A percentile compares a stretch with the other conserved stretches of the same genome.
Conservation (phyloP, 306 rosid species). For the Abrus pulchellus region DNA sequence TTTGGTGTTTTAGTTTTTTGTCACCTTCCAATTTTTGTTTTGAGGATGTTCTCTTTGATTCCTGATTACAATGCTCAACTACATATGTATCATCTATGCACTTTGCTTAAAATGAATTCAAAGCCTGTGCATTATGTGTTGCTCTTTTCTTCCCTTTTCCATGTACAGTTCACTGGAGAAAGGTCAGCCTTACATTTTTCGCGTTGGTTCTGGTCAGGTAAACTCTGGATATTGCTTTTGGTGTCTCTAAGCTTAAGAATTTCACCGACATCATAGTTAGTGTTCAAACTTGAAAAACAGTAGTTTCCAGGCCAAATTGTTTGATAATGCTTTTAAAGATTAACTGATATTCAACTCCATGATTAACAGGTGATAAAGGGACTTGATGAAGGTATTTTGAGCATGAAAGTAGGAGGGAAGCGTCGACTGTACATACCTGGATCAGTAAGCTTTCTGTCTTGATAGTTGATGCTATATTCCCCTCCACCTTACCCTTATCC, state of each 20-base stretch:
- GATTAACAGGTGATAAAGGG: conserved; percentile 92
- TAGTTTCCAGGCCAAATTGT: conserved; percentile 6
- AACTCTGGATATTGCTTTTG: conserved; percentile 28
- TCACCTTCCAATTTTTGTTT: conserved; percentile 37
- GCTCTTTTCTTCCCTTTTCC: conserved; percentile 4
- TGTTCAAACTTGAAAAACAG: conserved; percentile 32
- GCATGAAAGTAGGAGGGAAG: conserved; percentile 92
- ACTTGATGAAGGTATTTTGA: conserved; percentile 93
- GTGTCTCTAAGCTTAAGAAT: conserved; percentile 21
- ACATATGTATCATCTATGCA: background rate
- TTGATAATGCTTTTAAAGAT: background rate
- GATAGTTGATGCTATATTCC: conserved; percentile 30
- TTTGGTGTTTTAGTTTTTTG: conserved; percentile 10
- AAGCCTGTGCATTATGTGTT: conserved; percentile 36
- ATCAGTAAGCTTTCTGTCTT: conserved; percentile 68
- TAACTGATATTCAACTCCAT: conserved; percentile 44
- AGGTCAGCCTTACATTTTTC: conserved; percentile 80
- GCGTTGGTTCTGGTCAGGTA: conserved; percentile 96
- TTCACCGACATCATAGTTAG: background rate
- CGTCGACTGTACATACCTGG: conserved; percentile 95
- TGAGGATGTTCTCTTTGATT: conserved; percentile 26
- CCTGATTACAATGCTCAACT: conserved; percentile 28
- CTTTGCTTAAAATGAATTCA: conserved; percentile 25
- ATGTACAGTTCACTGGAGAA: conserved; percentile 90
- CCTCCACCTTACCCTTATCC: background rate